Conservation (phyloP, 257 asterid species). For the Rhazya stricta region DNA sequence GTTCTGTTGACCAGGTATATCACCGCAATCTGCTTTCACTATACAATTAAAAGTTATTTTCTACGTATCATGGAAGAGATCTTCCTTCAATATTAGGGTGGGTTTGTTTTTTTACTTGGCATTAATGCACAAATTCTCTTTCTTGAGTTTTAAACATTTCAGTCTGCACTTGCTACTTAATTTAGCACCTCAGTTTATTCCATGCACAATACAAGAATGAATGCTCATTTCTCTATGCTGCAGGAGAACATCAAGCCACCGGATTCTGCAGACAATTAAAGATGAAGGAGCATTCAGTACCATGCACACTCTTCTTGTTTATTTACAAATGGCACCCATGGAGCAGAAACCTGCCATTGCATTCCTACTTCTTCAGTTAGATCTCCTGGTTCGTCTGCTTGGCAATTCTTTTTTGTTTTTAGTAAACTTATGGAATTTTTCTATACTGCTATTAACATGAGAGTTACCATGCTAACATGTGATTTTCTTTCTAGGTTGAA, state of each 20-base stretch:
- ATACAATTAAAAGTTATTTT: not conserved
- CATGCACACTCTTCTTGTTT: constrained; percentile 68
- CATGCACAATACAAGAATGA: not conserved
- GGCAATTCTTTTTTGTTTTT: not conserved
- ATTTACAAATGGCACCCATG: constrained; percentile 76
- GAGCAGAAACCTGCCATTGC: constrained; percentile 75
- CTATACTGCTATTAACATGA: not conserved
- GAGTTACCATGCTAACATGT: not conserved
- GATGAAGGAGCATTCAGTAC: constrained; percentile 83
- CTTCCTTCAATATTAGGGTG: no score
- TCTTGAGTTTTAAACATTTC: not conserved
- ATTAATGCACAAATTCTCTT: not conserved
- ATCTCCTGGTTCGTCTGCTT: constrained; percentile 53
- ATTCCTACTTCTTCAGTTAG: constrained; percentile 77
- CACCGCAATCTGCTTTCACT: constrained; percentile 6
- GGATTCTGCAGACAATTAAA: constrained; percentile 61
- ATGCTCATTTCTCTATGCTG: constrained; percentile 2
- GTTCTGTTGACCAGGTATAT: constrained; percentile 60
- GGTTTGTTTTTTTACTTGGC: no score
- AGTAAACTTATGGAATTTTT: not conserved
- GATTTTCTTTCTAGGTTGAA: constrained; percentile 33
- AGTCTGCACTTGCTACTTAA: not conserved
- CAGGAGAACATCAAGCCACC: constrained; percentile 58
- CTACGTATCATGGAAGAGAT: no score
- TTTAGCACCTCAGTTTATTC: not conserved